A percentile compares a stretch with the other conserved stretches of the same genome.
These are phyloP conservation scores for Dactylellina leptospora DNA, from an alignment of 2,329 filamentous ascomycete species.

Conservation along the genomic window DNA sequence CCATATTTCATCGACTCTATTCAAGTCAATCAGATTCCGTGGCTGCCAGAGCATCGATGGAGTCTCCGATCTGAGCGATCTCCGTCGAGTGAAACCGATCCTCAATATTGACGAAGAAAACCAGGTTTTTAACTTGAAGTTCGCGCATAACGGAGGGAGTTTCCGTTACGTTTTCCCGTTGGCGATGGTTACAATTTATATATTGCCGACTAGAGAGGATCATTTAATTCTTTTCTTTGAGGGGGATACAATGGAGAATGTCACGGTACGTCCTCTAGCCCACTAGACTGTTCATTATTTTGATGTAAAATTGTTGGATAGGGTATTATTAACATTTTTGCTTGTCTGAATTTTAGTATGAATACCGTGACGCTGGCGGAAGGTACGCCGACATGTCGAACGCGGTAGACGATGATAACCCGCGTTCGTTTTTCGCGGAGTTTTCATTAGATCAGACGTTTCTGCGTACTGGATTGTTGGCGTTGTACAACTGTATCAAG, in stretches of 20 bases:
- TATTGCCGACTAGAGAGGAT: not conserved
- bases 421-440: not conserved
- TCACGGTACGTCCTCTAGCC: not conserved
- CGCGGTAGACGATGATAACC: not conserved
- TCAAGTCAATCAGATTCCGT: not conserved
- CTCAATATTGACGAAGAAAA: not conserved
- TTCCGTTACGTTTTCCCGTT: not conserved
- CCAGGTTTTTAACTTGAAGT: not conserved
- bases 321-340: too few species aligned
- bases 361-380: not conserved
- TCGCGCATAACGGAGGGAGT: not conserved
- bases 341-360: too few species aligned
- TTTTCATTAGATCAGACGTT: not conserved
- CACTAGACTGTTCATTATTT: not conserved
- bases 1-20: not conserved
- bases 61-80: not conserved
- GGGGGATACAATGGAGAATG: not conserved
- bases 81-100: not conserved
- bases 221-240: not conserved
- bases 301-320: too few species aligned
- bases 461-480: not conserved
- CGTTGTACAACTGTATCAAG: not conserved
- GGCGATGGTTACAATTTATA: not conserved
- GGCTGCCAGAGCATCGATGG: not conserved
- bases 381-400: not conserved